phyloP scores from a whole-genome alignment of 495 filamentous ascomycete genomes.

The Friedmanniomyces endolithicus region DNA sequence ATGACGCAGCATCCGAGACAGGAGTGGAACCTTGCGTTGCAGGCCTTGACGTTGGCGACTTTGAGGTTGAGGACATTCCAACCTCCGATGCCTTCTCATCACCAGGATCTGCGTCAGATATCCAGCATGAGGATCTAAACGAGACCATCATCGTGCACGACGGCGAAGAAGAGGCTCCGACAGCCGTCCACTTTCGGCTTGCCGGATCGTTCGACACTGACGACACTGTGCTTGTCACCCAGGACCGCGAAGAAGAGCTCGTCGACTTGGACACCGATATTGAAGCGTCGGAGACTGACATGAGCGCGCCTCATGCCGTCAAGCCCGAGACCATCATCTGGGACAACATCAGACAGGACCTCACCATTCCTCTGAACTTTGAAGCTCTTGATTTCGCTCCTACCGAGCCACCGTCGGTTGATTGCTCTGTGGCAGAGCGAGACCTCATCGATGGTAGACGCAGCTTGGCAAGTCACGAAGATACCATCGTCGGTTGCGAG shows the following conservation, averaged over 20 bases:
- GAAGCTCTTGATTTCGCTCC: not conserved
- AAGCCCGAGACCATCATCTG: constrained; percentile 13
- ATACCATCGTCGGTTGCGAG: not conserved
- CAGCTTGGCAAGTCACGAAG: not conserved
- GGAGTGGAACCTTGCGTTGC: too few species aligned
- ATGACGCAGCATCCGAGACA: not conserved
- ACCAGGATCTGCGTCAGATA: not conserved
- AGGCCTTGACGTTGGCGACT: not conserved
- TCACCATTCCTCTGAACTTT: constrained; percentile 13
- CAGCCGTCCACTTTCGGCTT: not conserved
- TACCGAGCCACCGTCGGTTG: not conserved
- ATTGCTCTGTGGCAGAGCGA: not conserved
- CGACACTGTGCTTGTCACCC: constrained; percentile 8
- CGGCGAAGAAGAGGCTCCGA: not conserved
- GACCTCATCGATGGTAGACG: not conserved
- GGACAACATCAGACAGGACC: constrained; percentile 10
- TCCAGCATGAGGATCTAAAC: constrained; percentile 3
- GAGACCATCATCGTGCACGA: constrained; percentile 13
- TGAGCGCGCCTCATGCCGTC: not conserved
- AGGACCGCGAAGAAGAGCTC: not conserved
- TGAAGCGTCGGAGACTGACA: not conserved
- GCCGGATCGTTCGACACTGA: constrained; percentile 3
- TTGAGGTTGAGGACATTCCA: not conserved
- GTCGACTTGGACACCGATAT: not conserved
- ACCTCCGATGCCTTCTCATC: not conserved